phyloP scores from a whole-genome alignment of 257 asterid species.

The Solanum chilense region DNA sequence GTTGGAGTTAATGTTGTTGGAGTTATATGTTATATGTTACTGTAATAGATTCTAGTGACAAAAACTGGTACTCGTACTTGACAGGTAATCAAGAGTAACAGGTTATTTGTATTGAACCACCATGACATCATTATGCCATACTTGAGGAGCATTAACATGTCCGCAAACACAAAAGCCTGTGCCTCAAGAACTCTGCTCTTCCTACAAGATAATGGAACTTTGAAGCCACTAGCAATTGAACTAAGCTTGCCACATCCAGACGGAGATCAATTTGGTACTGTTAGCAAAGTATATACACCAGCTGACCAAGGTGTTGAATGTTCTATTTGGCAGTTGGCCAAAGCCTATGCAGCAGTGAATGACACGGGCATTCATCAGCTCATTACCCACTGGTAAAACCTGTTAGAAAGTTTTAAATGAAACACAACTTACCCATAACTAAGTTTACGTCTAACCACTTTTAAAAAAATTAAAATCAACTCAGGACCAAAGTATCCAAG shows the following conservation, averaged over 20 bases:
- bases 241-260: background rate
- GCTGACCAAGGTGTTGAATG: constrained; percentile 44
- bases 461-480: too few species aligned
- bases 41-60: background rate
- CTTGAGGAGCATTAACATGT: constrained; percentile 41
- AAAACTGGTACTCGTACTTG: background rate
- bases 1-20: too few species aligned
- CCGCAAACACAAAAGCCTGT: constrained; percentile 33
- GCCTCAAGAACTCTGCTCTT: constrained; percentile 63
- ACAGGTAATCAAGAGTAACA: constrained; percentile 41
- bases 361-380: constrained; percentile 72
- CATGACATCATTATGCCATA: constrained; percentile 43
- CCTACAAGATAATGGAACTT: constrained; percentile 9
- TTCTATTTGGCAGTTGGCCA: constrained; percentile 69
- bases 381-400: constrained; percentile 58
- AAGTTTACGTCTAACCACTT: too few species aligned
- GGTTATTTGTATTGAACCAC: constrained; percentile 15
- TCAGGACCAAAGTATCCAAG: too few species aligned
- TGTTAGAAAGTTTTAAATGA: background rate
- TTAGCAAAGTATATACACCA: constrained; percentile 50
- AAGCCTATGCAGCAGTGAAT: constrained; percentile 62
- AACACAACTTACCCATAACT: background rate
- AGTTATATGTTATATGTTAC: too few species aligned
- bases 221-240: background rate
- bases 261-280: background rate